Evolutionary conservation across 2,329 filamentous ascomycete species (phyloP), one percentile per base, ranked within the genome.

Genomic region (Aspergillus pseudotamarii): DNA sequence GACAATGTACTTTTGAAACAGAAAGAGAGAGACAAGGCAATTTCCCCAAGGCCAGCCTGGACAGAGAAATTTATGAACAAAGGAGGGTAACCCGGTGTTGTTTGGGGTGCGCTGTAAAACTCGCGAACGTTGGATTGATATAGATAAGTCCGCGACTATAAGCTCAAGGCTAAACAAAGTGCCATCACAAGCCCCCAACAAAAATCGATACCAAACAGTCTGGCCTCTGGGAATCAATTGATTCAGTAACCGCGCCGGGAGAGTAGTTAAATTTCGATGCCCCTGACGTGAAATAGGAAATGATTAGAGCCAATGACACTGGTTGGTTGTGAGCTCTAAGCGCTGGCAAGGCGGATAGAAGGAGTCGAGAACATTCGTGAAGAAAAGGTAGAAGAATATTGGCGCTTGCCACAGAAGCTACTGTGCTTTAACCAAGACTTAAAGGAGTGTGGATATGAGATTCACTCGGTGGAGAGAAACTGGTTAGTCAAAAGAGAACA

Each of bases 191-290:
- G 46, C 56, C 60, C 26, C 26, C 26, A 26, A 65, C 61, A 62
- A 57, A 51, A 43, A 58, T 54, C 59, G 64, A 68, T 58, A 64
- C 57, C 38, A 63, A 60, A 53, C 58, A 51, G 64, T 51, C 26
- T 58, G 56, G 34, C 48, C 48, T 61, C 58, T 67, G 62, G 59
- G 51, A 45, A 64, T 65, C 60, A 64, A 55, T 58, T 54, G 69
- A 64, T 64, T 67, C 65, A 70, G 63, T 68, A 70, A 67, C 57
- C 69, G 69, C 70, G 64, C 58, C 21, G 67, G 38, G 48, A 60
- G 57, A 61, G 57, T 46, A 54, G 58, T 62, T 67, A 60, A 66
- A 66, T 68, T 67, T 69, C 50, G 59, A 67, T 62, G 59, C 57
- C 59, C 59, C 62, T 66, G 62, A 59, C 54, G 46, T 34, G 26